These are phyloP conservation scores for Agrocybe chaxingu DNA, from an alignment of 768 basidiomycete species.

Conservation along the genomic window DNA sequence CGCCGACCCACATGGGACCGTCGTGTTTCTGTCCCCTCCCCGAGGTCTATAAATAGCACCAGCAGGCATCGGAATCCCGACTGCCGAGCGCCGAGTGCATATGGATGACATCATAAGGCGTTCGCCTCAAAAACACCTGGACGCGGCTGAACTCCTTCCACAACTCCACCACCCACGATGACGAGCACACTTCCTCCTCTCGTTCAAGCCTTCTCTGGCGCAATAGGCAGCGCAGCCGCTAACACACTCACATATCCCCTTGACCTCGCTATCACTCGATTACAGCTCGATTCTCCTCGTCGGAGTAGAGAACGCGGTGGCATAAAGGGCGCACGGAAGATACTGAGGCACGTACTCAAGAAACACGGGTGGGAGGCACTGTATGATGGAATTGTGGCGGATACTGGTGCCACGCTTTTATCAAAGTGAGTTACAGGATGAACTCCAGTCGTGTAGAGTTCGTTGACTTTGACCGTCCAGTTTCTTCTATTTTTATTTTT, in stretches of 20 bases:
- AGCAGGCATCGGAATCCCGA: no score
- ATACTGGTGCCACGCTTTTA: conserved; percentile 50
- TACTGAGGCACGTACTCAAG: conserved; percentile 34
- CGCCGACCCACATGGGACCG: no score
- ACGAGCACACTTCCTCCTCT: conserved; percentile 58
- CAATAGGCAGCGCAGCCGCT: conserved; percentile 52
- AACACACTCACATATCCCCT: conserved; percentile 55
- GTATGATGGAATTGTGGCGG: conserved; percentile 49
- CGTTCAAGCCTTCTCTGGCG: conserved; percentile 56
- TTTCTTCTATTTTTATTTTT: conserved; percentile 61
- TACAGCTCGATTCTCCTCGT: conserved; percentile 36
- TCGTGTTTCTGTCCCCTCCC: no score
- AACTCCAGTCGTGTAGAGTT: neutral
- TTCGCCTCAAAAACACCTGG: no score
- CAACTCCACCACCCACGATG: conserved; percentile 28
- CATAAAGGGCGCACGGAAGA: conserved; percentile 27
- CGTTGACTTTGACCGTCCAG: conserved; percentile 22
- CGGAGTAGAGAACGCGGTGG: conserved; percentile 21
- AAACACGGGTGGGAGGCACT: conserved; percentile 42
- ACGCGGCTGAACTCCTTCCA: no score
- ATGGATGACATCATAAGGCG: no score
- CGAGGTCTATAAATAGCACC: no score
- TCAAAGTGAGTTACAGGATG: conserved; percentile 39
- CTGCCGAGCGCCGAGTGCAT: no score
- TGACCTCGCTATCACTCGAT: conserved; percentile 52